phyloP scores from a whole-genome alignment of 331 rosid species.

The Arachis monticola region DNA sequence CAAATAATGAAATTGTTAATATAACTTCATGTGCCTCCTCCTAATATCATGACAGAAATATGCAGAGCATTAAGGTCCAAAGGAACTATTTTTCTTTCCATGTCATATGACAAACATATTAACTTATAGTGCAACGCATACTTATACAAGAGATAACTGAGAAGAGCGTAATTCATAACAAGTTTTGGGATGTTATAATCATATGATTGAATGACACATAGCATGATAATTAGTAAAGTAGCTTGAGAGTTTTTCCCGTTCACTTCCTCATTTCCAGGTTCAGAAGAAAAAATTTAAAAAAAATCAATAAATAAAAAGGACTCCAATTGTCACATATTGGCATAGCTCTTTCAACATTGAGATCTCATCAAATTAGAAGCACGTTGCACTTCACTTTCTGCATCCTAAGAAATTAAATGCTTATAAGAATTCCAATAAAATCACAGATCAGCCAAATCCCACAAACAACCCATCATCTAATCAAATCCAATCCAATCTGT shows the following conservation, averaged over 20 bases:
- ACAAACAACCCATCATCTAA: background rate
- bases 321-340: constrained; percentile 26
- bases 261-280: background rate
- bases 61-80: constrained; percentile 20
- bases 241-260: too few species aligned
- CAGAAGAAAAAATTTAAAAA: background rate
- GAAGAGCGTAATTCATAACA: constrained; percentile 28
- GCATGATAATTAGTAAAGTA: constrained; percentile 14
- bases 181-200: constrained; percentile 2
- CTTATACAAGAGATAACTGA: constrained; percentile 3
- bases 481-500: background rate
- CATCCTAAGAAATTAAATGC: background rate
- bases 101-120: constrained; percentile 12
- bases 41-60: background rate
- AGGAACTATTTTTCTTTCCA: constrained; percentile 5
- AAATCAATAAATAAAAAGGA: background rate
- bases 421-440: constrained; percentile 8
- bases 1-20: background rate
- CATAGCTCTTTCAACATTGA: constrained; percentile 14
- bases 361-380: constrained; percentile 23
- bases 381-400: background rate
- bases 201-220: constrained; percentile 7
- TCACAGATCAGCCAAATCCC: constrained; percentile 39
- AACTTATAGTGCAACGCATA: constrained; percentile 11
- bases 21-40: too few species aligned